These are phyloP conservation scores for Aegilops speltoides DNA, from an alignment of 176 grass and related monocot genomes.

Conservation along the genomic window DNA sequence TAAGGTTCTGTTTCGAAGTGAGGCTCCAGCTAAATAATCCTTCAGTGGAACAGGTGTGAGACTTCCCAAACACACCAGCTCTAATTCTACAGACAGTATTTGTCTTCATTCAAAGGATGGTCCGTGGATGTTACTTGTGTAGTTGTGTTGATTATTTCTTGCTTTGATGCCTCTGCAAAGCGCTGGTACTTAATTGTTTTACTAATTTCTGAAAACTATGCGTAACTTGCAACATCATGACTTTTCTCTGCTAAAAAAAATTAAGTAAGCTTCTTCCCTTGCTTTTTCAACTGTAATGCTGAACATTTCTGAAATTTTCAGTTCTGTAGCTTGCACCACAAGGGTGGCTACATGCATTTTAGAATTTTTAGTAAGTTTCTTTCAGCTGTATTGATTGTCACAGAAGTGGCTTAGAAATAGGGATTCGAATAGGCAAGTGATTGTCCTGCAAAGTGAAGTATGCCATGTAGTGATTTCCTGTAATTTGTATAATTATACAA, in stretches of 20 bases:
- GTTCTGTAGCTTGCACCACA: too few species aligned
- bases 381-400: too few species aligned
- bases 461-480: too few species aligned
- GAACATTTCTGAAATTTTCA: too few species aligned
- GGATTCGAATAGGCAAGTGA: too few species aligned
- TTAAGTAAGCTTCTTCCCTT: neutral
- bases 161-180: neutral
- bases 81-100: neutral
- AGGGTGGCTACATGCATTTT: too few species aligned
- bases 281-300: neutral
- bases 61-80: too few species aligned
- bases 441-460: too few species aligned
- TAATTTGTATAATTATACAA: neutral
- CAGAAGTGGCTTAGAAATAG: too few species aligned
- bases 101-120: neutral
- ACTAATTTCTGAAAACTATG: neutral
- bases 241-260: neutral
- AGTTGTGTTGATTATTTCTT: neutral
- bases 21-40: neutral
- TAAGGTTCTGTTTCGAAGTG: neutral
- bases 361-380: too few species aligned
- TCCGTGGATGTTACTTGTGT: neutral
- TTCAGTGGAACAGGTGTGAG: neutral
- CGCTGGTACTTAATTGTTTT: neutral
- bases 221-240: neutral